Base-by-base conservation (phyloP, 306 rosid species). In the Ormosia emarginata region DNA sequence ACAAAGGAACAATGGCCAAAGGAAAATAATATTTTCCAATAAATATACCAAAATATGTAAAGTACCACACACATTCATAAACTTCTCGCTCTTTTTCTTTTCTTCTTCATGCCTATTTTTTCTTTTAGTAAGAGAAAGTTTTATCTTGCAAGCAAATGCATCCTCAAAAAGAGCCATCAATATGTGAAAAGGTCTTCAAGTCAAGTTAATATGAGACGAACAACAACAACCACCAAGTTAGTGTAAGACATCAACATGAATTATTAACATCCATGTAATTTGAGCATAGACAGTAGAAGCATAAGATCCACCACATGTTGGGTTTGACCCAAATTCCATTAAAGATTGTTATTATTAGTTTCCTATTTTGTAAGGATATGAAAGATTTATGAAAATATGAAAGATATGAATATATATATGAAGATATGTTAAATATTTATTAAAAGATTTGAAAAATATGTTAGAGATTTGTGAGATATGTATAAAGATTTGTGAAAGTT, bases 21-120 rank as follows among this genome's bases (percentile, higher is more conserved):
- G 10, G 18, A 14, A 56, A 75, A 30, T 39, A 67, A 61, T 24
- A 58, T 56, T 59, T 47, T 49, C 49, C 47, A 69, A 57, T 8
- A 52, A 85, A 85, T 43, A 61, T 36, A 49, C 70, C 70, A 75
- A 74, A 74, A 47, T 61, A 57, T 6, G 50, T 64, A 84, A 79
- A 68, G 17, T 80, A 59, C 9, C 46, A 18, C 43, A 72, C 39
- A 43, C 64, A 17, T 79, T 71, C 61, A 67, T 59, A 68, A 76
- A 76, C 70, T 64, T 75, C 81, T 69, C n/a, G 39, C 71, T 63
- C 59, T 59, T 61, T 62, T 34, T 49, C 52, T 9, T 63, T 77
- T 71, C 61, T 81, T 63, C 33, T 36, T 69, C 58, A 33, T 46
- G 29, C 46, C 59, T 50, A 13, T 80, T 78, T 65, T 73, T 4